Conservation (phyloP, 768 basidiomycete species). For the Pleurotus eryngii region DNA sequence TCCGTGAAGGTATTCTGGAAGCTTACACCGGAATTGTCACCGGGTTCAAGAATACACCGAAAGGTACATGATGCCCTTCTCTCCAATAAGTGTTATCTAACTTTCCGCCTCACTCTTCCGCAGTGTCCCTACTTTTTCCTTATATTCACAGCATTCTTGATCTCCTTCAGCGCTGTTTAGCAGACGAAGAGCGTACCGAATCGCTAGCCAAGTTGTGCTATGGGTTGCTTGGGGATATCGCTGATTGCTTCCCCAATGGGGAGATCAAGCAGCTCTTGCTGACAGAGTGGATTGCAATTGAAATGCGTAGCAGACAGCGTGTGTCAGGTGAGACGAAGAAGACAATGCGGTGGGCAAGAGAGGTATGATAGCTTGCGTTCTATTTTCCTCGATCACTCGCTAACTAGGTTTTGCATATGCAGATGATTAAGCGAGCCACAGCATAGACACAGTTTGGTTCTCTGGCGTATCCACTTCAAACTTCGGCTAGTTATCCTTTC, state of each 20-base stretch:
- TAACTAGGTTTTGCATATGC: neutral
- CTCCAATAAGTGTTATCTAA: neutral
- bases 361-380: slow-evolving; percentile 44
- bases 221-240: slow-evolving; percentile 91
- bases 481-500: slow-evolving; percentile 9
- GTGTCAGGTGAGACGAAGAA: slow-evolving; percentile 79
- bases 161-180: slow-evolving; percentile 71
- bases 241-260: slow-evolving; percentile 80
- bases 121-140: slow-evolving; percentile 57
- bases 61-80: slow-evolving; percentile 45
- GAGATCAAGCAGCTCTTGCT: slow-evolving; percentile 79
- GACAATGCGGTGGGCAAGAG: slow-evolving; percentile 90
- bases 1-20: slow-evolving; percentile 94
- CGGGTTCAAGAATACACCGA: slow-evolving; percentile 80
- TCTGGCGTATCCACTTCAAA: neutral
- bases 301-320: slow-evolving; percentile 71
- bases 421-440: slow-evolving; percentile 83
- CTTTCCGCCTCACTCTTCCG: slow-evolving; percentile 8
- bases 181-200: slow-evolving; percentile 84
- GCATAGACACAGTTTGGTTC: slow-evolving; percentile 44
- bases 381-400: no score
- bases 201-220: slow-evolving; percentile 68
- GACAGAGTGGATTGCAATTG: slow-evolving; percentile 72
- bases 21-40: slow-evolving; percentile 95
- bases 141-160: slow-evolving; percentile 76